Base-by-base conservation (phyloP, 225 moss, liverwort and hornwort genomes). In the Sphagnum contortum region DNA sequence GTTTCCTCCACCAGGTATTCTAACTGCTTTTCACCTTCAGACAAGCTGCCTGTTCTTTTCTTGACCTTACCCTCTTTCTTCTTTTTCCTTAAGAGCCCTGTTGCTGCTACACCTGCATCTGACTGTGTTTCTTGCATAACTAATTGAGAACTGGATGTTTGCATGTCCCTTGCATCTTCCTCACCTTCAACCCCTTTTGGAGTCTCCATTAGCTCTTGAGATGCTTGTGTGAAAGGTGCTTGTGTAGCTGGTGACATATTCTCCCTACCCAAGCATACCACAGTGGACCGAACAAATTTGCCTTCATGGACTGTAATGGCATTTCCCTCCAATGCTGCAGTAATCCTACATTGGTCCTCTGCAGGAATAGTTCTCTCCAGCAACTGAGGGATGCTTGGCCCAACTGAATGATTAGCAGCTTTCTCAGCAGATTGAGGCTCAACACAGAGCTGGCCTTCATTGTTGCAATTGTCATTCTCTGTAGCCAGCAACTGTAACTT, bases 161-260 rank as follows among this genome's bases (percentile, higher is more conserved):
- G 50, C 55, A 56, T 53, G 67, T 63, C 67, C 47, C 67, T 75
- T 44, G 70, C 64, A 64, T 74, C 71, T 65, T 57, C 68, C 57
- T 64, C 74, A 62, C 46, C 56, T 52, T 68, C 53, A 2, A 67
- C 47, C 52, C 4, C 8, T 48, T 48, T 46, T 46, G 55, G 63
- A 56, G 74, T 46, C 8, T 5, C 69, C 52, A 55, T 61, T 50
- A 56, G 69, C 60, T 56, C 52, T 44, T 52, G 48, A 44, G 75
- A 61, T 57, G 45, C 46, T 57, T 12, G 68, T 68, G 70, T 64
- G 47, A 67, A 49, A 45, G 67, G 72, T 57, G 66, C 67, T 60
- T 71, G 68, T 66, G 68, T 71, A 50, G 58, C 76, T 60, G 73
- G 50, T n/a, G 55, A 51, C 50, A 11, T 57, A 71, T 44, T 62